These are phyloP conservation scores for Pleurotus pulmonarius DNA, from an alignment of 768 basidiomycete species.

Conservation along the genomic window DNA sequence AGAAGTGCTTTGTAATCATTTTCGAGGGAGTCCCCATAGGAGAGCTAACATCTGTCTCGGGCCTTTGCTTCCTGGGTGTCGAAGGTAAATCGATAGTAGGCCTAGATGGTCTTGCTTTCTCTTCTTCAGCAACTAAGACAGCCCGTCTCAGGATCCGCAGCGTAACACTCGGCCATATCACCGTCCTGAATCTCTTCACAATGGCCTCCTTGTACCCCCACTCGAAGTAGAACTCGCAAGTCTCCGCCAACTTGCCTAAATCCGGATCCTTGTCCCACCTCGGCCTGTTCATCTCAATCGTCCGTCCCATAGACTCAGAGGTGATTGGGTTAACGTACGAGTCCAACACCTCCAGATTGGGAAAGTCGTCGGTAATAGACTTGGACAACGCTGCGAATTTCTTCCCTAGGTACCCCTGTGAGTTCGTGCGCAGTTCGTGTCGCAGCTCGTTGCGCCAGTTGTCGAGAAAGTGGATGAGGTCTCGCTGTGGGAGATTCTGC, in stretches of 20 bases:
- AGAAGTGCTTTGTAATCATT: slow-evolving; percentile 55
- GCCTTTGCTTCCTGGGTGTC: slow-evolving; percentile 35
- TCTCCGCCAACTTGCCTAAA: slow-evolving; percentile 64
- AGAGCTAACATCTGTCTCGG: slow-evolving; percentile 16
- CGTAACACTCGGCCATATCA: slow-evolving; percentile 76
- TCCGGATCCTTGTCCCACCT: slow-evolving; percentile 61
- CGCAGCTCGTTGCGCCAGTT: slow-evolving; percentile 62
- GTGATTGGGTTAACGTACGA: slow-evolving; percentile 80
- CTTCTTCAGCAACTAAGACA: slow-evolving; percentile 45
- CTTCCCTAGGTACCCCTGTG: slow-evolving; percentile 55
- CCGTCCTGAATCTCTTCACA: slow-evolving; percentile 77
- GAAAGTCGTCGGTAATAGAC: slow-evolving; percentile 63
- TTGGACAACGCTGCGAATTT: slow-evolving; percentile 67
- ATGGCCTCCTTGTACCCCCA: slow-evolving; percentile 87
- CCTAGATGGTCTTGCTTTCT: not conserved
- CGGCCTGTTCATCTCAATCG: slow-evolving; percentile 29
- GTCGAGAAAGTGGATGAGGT: slow-evolving; percentile 50
- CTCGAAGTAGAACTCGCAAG: slow-evolving; percentile 88
- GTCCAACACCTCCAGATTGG: slow-evolving; percentile 66
- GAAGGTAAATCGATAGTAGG: slow-evolving; percentile 14
- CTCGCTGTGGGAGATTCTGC: slow-evolving; percentile 36
- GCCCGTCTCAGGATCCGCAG: slow-evolving; percentile 68
- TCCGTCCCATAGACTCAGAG: slow-evolving; percentile 52
- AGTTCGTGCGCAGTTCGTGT: slow-evolving; percentile 67
- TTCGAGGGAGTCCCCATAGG: slow-evolving; percentile 47